A percentile compares a stretch with the other conserved stretches of the same genome.
phyloP scores from a whole-genome alignment of 805 yeast genomes.

The Diddensiella transvaalensis region DNA sequence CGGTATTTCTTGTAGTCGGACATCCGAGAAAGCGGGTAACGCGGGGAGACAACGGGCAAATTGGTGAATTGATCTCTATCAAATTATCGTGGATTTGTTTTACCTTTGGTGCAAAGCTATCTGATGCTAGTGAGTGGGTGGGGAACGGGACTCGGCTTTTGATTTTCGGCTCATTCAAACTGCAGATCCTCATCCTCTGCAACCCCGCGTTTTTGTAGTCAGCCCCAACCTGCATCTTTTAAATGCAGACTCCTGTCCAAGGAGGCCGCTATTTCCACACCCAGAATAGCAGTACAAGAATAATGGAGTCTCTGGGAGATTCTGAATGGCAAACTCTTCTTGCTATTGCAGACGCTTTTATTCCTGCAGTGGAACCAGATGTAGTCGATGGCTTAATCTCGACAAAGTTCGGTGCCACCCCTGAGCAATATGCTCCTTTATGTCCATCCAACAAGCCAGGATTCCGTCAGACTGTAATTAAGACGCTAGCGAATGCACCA shows the following conservation, averaged over 20 bases:
- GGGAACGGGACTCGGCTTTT: not conserved
- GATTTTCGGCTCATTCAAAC: not conserved
- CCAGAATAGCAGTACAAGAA: not conserved
- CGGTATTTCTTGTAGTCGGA: too few relatives aligned
- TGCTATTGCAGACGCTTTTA: slow-evolving; percentile 20
- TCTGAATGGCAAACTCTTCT: slow-evolving; percentile 9
- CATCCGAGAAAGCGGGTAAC: too few relatives aligned
- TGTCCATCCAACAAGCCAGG: slow-evolving; percentile 13
- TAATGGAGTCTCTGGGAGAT: slow-evolving; percentile 5
- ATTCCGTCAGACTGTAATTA: slow-evolving; percentile 6
- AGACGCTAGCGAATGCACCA: slow-evolving; percentile 1
- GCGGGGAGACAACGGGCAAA: too few relatives aligned
- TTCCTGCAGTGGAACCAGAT: slow-evolving; percentile 18
- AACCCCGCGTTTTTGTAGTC: not conserved
- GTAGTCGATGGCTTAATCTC: slow-evolving; percentile 10
- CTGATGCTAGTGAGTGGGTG: too few relatives aligned
- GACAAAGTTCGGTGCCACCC: slow-evolving; percentile 6
- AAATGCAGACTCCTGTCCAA: too few relatives aligned
- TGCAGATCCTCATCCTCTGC: not conserved
- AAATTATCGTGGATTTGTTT: too few relatives aligned
- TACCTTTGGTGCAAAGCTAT: too few relatives aligned
- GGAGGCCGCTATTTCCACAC: too few relatives aligned
- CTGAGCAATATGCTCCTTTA: slow-evolving; percentile 14
- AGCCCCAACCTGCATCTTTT: too few relatives aligned
- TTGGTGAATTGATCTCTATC: too few relatives aligned